These are phyloP conservation scores for Endothia cerciana DNA, from an alignment of 2,329 filamentous ascomycete species.

Conservation along the genomic window DNA sequence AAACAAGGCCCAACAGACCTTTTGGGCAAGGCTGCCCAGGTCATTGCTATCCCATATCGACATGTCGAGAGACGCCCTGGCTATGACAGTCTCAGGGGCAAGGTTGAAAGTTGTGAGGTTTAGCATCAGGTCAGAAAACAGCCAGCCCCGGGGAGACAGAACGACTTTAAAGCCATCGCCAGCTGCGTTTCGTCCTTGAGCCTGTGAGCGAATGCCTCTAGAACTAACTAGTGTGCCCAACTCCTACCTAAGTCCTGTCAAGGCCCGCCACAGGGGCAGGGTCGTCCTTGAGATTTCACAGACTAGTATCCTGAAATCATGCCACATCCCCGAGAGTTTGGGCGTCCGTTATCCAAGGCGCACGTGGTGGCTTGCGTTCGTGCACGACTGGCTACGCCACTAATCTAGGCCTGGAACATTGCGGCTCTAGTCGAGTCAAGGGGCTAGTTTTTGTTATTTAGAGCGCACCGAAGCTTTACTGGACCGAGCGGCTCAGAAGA, in stretches of 20 bases:
- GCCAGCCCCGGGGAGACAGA: not conserved
- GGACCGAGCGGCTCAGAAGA: not conserved
- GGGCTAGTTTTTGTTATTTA: not conserved
- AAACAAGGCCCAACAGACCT: conserved; percentile 32
- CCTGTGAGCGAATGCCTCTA: not conserved
- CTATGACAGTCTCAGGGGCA: too few species aligned
- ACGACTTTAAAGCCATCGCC: not conserved
- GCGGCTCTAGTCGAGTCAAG: not conserved
- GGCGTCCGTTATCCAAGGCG: not conserved
- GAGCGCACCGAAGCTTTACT: not conserved
- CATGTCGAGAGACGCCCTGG: conserved; percentile 11
- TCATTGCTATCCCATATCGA: conserved; percentile 24
- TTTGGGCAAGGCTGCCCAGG: conserved; percentile 18
- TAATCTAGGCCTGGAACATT: not conserved
- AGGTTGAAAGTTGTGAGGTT: not conserved
- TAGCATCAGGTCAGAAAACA: not conserved
- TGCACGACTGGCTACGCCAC: conserved; percentile 5
- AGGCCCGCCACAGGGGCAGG: not conserved
- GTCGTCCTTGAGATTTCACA: not conserved
- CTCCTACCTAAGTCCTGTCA: not conserved
- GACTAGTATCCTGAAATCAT: not conserved
- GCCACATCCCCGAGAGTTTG: not conserved
- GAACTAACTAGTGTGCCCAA: not conserved
- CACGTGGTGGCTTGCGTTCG: conserved; percentile 6
- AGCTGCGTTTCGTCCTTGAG: not conserved